Evolutionary conservation across 73 alveolate species (phyloP).

Genomic region (Paramecium primaurelia): DNA sequence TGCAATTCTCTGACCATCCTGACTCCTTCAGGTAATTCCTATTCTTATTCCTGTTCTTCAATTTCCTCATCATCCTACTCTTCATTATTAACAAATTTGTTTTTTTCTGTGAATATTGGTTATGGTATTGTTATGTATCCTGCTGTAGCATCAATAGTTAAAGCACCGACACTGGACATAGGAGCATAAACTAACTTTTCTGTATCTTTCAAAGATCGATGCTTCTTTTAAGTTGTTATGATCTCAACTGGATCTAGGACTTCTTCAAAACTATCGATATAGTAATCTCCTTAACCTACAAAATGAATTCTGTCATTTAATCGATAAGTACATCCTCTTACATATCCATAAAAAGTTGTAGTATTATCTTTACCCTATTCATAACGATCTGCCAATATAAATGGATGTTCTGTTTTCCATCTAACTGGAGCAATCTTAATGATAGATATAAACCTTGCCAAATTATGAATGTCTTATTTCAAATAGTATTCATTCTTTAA

Average conservation of each 20-base stretch:
- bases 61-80: slow-evolving; percentile 52
- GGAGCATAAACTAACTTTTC: slow-evolving; percentile 97
- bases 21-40: slow-evolving; percentile 71
- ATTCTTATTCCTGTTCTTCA: slow-evolving; percentile 56
- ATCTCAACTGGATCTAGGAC: slow-evolving; percentile 62
- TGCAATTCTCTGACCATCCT: slow-evolving; percentile 71
- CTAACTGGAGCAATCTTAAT: slow-evolving; percentile 67
- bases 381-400: slow-evolving; percentile 82
- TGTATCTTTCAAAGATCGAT: slow-evolving; percentile 90
- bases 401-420: slow-evolving; percentile 83
- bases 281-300: slow-evolving; percentile 62
- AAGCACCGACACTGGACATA: slow-evolving; percentile 87
- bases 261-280: slow-evolving; percentile 36
- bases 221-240: slow-evolving; percentile 76
- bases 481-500: slow-evolving; percentile 86
- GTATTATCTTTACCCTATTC: slow-evolving; percentile 67
- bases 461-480: slow-evolving; percentile 85
- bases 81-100: slow-evolving; percentile 58
- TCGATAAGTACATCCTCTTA: slow-evolving; percentile 90
- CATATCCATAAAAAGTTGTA: slow-evolving; percentile 87
- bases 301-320: slow-evolving; percentile 64
- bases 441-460: slow-evolving; percentile 88
- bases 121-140: slow-evolving; percentile 97
- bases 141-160: slow-evolving; percentile 89
- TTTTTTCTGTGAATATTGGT: slow-evolving; percentile 91